Evolutionary conservation across 768 basidiomycete genomes (phyloP), one percentile per base, ranked within the genome.

Genomic region (Kwoniella dendrophila): DNA sequence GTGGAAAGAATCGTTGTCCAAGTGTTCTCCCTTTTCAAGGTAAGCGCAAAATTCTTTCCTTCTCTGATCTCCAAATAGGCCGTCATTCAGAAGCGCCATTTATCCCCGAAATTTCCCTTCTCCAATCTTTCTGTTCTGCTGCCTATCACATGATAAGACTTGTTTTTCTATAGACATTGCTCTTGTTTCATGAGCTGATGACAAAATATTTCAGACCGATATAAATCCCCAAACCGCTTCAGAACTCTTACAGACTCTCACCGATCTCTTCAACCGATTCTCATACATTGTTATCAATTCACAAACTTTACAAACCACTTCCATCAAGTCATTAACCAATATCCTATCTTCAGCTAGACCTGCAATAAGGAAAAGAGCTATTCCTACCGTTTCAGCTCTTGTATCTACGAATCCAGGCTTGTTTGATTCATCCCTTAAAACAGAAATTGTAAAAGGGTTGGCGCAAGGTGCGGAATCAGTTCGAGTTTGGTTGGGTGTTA

Each of bases 351-450:
- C 83, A 90, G 30, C 84, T 91, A 47, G 83, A 82, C n/a, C 90
- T 89, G 79, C 73, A 83, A 90, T 98, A 55, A 86, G 94, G 52
- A 98, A 98, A 82, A 88, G 93, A 53, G 90, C 92, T 2, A 93
- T 97, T 61, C 82, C 87, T 36, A 90, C 92, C 11, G 38, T 76
- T 49, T 89, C 91, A 0, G 90, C 92, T 67, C 89, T 92, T 75
- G 83, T 93, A 38, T 85, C 86, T 43, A 87, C 88, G 8, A 85
- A 85, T 40, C 82, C 86, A 3, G 81, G 83, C 2, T 78, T 89
- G 10, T 89, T 90, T 74, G 75, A 82, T 1, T 79, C 83, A n/a
- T 80, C 92, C 30, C 80, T 92, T 27, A 72, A 72, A 45, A 81
- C 82, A 52, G 80, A 81, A 3, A 83, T 85, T 32, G 83, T 92